phyloP scores from a whole-genome alignment of 257 asterid species.

The Nicotiana obtusifolia region DNA sequence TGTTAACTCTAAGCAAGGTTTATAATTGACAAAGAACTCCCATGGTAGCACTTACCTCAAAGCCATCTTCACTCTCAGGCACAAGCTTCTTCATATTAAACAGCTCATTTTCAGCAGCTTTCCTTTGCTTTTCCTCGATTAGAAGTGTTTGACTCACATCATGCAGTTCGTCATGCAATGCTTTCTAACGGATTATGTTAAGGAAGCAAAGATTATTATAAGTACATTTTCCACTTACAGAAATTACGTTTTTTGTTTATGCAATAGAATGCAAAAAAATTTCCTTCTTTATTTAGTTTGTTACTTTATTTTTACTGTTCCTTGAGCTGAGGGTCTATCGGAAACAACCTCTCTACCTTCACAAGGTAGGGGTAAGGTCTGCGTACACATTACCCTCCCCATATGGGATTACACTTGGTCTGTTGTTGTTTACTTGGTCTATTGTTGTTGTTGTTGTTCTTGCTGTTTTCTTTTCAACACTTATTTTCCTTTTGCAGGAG shows the following conservation, averaged over 20 bases:
- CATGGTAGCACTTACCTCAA: constrained; percentile 51
- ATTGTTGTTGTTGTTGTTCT: not conserved
- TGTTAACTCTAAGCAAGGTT: not conserved
- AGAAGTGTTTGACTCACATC: constrained; percentile 45
- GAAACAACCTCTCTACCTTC: no score
- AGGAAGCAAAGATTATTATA: constrained; percentile 8
- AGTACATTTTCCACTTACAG: constrained; percentile 8
- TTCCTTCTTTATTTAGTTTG: no score
- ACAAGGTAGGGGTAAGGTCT: no score
- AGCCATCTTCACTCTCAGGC: constrained; percentile 84
- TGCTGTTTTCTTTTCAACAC: not conserved
- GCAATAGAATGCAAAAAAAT: not conserved
- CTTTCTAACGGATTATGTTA: constrained; percentile 33
- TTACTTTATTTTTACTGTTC: no score
- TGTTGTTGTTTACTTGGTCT: no score
- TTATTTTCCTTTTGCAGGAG: not conserved
- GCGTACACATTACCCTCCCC: no score
- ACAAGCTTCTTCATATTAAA: constrained; percentile 43
- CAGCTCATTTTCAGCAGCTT: constrained; percentile 69
- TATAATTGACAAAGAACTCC: not conserved
- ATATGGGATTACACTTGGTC: no score
- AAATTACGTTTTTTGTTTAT: not conserved
- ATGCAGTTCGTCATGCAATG: constrained; percentile 46
- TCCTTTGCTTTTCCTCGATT: constrained; percentile 63
- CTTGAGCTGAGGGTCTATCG: no score